phyloP scores from a whole-genome alignment of 1,139 yeast species.

The Candida sp. region DNA sequence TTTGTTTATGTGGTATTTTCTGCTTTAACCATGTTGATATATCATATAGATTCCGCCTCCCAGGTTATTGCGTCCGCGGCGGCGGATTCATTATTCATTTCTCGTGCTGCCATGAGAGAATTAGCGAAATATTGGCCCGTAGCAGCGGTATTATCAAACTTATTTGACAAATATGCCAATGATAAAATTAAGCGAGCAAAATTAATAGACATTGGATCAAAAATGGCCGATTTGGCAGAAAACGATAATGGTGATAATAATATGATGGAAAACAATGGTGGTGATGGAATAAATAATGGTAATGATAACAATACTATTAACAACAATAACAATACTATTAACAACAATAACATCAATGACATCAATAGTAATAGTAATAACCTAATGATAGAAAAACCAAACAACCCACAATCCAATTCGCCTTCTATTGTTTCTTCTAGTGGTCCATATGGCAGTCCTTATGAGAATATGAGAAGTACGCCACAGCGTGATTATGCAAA shows the following conservation, averaged over 20 bases:
- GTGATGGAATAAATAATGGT: constrained; percentile 1
- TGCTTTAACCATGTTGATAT: constrained; percentile 70
- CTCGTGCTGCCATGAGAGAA: constrained; percentile 50
- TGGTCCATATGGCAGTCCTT: neutral
- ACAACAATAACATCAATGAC: neutral
- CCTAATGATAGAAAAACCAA: neutral
- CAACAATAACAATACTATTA: neutral
- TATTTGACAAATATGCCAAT: constrained; percentile 46
- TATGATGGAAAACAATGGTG: constrained; percentile 9
- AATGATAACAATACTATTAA: neutral
- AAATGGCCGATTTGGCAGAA: constrained; percentile 31
- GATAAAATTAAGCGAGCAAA: constrained; percentile 43
- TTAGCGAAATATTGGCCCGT: constrained; percentile 46
- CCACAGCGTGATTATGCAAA: neutral
- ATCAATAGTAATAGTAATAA: neutral
- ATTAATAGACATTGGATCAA: constrained; percentile 39
- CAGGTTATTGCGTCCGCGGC: constrained; percentile 59
- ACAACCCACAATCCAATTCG: neutral
- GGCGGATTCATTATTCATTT: constrained; percentile 50
- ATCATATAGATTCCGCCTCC: constrained; percentile 66
- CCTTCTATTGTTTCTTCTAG: constrained; percentile 10
- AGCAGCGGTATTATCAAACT: constrained; percentile 38
- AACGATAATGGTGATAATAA: constrained; percentile 22
- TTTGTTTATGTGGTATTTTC: constrained; percentile 59
- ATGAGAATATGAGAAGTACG: constrained; percentile 4